These are phyloP conservation scores for Penicillium sp. DNA, from an alignment of 2,329 filamentous ascomycete species.

Conservation along the genomic window DNA sequence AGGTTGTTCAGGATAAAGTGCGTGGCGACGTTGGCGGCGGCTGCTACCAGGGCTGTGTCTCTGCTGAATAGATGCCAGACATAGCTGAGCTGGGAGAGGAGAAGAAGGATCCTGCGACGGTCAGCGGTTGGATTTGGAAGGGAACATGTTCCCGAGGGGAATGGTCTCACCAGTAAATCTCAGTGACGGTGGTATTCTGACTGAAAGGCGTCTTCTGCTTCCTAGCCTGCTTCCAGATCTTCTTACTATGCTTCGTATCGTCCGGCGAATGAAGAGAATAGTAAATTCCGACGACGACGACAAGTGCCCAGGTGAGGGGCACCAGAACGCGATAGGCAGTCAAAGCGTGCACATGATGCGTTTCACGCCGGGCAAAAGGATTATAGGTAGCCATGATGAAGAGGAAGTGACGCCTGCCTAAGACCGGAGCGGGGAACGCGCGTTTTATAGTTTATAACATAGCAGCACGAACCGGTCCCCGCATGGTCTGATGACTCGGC, in stretches of 20 bases:
- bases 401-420: neutral
- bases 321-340: constrained; percentile 74
- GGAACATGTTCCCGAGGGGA: neutral
- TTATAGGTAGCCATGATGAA: constrained; percentile 50
- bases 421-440: neutral
- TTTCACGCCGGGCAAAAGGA: constrained; percentile 70
- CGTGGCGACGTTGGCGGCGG: constrained; percentile 72
- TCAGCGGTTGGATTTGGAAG: neutral
- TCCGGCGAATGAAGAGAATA: constrained; percentile 66
- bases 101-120: constrained; percentile 63
- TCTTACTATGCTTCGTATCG: constrained; percentile 60
- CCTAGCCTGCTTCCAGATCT: constrained; percentile 73
- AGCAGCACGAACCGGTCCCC: neutral
- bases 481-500: constrained; percentile 6
- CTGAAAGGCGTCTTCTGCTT: constrained; percentile 69
- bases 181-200: constrained; percentile 61
- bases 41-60: constrained; percentile 61
- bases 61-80: constrained; percentile 72
- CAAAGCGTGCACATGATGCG: constrained; percentile 61
- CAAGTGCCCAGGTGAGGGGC: constrained; percentile 69
- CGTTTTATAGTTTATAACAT: neutral
- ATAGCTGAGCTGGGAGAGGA: constrained; percentile 73
- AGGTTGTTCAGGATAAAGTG: constrained; percentile 88
- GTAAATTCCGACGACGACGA: constrained; percentile 70
- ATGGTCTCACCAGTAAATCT: constrained; percentile 70